Conservation (phyloP, 768 basidiomycete species). For the Suillus weaverae region DNA sequence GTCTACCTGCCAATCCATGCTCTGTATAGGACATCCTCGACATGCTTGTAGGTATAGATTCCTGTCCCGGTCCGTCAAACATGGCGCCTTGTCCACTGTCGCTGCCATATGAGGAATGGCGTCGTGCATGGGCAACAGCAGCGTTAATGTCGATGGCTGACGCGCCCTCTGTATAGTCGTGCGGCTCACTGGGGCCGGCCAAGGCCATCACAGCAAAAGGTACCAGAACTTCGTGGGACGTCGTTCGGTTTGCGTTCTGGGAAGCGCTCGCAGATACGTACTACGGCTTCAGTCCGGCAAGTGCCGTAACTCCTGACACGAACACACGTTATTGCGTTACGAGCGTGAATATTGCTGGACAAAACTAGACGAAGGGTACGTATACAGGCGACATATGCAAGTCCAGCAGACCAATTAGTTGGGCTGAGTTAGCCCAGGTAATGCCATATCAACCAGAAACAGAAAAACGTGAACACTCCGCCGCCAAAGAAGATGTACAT, state of each 20-base stretch:
- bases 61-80: slow-evolving; percentile 72
- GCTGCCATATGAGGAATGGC: slow-evolving; percentile 63
- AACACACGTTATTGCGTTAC: neutral
- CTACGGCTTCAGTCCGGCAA: neutral
- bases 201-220: slow-evolving; percentile 18
- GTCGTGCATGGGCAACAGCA: slow-evolving; percentile 57
- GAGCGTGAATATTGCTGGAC: neutral
- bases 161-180: slow-evolving; percentile 89
- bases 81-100: slow-evolving; percentile 63
- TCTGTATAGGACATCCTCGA: slow-evolving; percentile 75
- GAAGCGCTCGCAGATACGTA: neutral
- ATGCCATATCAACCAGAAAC: slow-evolving; percentile 91
- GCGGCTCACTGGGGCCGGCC: slow-evolving; percentile 14
- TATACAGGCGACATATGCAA: neutral
- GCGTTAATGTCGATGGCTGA: slow-evolving; percentile 69
- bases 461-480: slow-evolving; percentile 84
- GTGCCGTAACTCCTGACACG: neutral
- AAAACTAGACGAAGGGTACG: neutral
- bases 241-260: neutral
- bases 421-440: slow-evolving; percentile 62
- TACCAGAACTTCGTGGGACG: neutral
- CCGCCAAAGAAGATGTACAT: slow-evolving; percentile 92
- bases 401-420: neutral
- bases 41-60: slow-evolving; percentile 72
- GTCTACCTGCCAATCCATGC: slow-evolving; percentile 39